Percentiles rank a stretch among this genome's conserved stretches.
Conservation (phyloP, 495 filamentous ascomycete genomes). For the Saxophila tyrrhenica region DNA sequence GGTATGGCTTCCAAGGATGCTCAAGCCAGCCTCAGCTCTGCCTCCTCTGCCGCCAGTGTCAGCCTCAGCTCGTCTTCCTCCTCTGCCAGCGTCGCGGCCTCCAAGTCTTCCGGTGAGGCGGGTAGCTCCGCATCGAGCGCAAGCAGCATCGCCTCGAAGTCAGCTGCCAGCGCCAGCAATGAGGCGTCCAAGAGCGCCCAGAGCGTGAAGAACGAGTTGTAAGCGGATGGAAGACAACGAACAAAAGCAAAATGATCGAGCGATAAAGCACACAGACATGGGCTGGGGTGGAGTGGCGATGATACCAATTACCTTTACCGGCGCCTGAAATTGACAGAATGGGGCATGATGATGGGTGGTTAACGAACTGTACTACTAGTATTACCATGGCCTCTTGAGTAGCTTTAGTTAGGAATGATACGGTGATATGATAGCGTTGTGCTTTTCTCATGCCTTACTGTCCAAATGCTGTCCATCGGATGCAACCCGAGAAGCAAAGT, state of each 20-base stretch:
- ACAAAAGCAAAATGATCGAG: not conserved
- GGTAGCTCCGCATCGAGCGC: constrained; percentile 18
- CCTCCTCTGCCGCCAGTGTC: constrained; percentile 18
- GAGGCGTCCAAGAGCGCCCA: constrained; percentile 4
- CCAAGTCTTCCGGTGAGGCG: constrained; percentile 28
- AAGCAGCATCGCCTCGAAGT: not conserved
- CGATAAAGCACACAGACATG: not conserved
- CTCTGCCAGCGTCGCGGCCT: constrained; percentile 11
- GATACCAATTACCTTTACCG: not conserved
- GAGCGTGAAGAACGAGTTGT: not conserved
- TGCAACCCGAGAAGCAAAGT: too few relatives aligned
- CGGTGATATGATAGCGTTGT: not conserved
- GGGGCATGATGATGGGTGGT: not conserved
- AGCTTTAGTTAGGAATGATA: not conserved
- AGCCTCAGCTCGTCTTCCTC: constrained; percentile 10
- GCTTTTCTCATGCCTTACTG: too few relatives aligned
- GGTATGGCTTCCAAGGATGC: constrained; percentile 31
- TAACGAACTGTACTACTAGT: not conserved
- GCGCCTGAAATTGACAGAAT: not conserved
- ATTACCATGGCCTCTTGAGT: not conserved
- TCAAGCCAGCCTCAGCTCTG: constrained; percentile 22
- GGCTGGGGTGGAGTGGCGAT: too few relatives aligned
- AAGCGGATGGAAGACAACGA: not conserved
- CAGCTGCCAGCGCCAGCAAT: constrained; percentile 8
- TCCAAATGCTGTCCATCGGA: too few relatives aligned